A percentile compares a stretch with the other conserved stretches of the same genome.
These are phyloP conservation scores for Desmodesmus armatus DNA, from an alignment of 139 green algal species.

Conservation along the genomic window DNA sequence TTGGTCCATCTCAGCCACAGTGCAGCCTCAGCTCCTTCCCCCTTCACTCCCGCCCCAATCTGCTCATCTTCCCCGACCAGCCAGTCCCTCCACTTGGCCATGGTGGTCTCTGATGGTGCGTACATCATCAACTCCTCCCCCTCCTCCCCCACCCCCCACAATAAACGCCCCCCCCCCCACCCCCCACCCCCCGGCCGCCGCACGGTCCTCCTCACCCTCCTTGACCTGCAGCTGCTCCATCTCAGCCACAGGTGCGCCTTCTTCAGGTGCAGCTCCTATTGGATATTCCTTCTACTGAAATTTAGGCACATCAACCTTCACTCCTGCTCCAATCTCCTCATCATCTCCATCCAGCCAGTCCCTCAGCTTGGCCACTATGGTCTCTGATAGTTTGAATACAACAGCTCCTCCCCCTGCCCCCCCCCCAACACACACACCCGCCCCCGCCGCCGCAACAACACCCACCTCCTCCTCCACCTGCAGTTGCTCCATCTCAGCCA, in stretches of 20 bases:
- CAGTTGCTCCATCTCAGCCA: conserved; percentile 4
- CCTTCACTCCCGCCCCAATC: not conserved
- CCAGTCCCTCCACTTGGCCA: conserved; percentile 37
- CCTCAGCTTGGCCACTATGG: conserved; percentile 36
- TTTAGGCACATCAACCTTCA: not conserved
- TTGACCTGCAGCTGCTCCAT: not conserved
- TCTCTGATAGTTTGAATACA: too few species aligned
- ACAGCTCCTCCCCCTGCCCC: too few species aligned
- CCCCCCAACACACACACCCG: too few species aligned
- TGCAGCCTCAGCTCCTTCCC: not conserved
- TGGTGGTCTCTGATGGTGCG: conserved; percentile 27
- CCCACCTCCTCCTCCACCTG: not conserved
- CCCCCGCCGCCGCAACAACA: too few species aligned
- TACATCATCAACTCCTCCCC: too few species aligned
- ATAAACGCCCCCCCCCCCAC: too few species aligned
- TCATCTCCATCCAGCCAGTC: conserved; percentile 43
- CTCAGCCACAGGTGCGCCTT: not conserved
- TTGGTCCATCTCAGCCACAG: not conserved
- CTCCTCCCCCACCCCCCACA: too few species aligned
- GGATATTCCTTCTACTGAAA: too few species aligned
- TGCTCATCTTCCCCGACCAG: too few species aligned
- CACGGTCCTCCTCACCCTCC: too few species aligned
- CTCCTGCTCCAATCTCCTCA: too few species aligned
- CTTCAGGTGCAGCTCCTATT: not conserved
- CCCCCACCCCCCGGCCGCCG: too few species aligned